Conservation (phyloP, 2,329 filamentous ascomycete genomes). For the Penicillium sp. region DNA sequence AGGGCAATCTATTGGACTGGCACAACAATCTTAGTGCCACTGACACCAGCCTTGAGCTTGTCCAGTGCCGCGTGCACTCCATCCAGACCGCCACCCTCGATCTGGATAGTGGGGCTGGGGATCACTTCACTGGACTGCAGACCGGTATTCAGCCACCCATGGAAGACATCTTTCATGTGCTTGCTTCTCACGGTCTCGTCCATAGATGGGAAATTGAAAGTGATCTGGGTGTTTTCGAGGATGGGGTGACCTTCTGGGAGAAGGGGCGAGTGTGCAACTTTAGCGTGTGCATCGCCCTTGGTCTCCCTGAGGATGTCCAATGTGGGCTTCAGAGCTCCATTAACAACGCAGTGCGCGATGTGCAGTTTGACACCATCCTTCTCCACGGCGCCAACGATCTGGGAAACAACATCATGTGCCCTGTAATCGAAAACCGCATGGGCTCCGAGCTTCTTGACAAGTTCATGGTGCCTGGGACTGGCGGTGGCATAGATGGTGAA, state of each 20-base stretch:
- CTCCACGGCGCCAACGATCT: constrained; percentile 28
- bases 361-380: constrained; percentile 18
- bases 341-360: constrained; percentile 3
- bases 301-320: constrained; percentile 20
- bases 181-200: not conserved
- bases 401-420: constrained; percentile 21
- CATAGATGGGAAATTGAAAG: constrained; percentile 4
- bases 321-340: constrained; percentile 15
- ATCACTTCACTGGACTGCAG: not conserved
- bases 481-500: constrained; percentile 44
- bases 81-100: not conserved
- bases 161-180: not conserved
- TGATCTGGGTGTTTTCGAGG: constrained; percentile 7
- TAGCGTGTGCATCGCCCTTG: constrained; percentile 15
- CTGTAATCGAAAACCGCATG: constrained; percentile 23
- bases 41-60: not conserved
- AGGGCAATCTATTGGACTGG: not conserved
- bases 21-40: not conserved
- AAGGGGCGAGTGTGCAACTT: constrained; percentile 17
- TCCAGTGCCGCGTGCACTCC: not conserved
- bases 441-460: constrained; percentile 38
- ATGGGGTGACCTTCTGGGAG: constrained; percentile 12
- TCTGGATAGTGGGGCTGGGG: not conserved
- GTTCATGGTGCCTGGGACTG: constrained; percentile 37
- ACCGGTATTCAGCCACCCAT: not conserved